Evolutionary conservation across 768 basidiomycete genomes (phyloP), one percentile per base, ranked within the genome.

Genomic region (Tubosaeta sp.): DNA sequence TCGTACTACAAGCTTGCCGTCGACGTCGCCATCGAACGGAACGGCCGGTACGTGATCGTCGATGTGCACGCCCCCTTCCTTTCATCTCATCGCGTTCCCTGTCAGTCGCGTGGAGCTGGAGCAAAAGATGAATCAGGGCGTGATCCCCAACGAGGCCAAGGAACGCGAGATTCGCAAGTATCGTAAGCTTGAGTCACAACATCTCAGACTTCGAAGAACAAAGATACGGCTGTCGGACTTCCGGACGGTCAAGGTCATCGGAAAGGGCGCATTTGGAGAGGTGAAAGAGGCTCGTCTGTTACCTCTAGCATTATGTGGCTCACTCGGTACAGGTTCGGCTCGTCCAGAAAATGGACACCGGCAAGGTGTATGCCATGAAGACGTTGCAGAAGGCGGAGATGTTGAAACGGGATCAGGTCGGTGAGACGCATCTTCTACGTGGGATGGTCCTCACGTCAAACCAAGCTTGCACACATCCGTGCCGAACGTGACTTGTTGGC

Each of bases 291-390:
- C 12, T 26, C 34, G 11, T 42, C 14, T 41, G 17, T 22, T 16
- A 22, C 32, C 12, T 27, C 1, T 32, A 19, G 13, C 32, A 32
- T 12, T 43, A 50, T 26, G 47, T 59, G 35, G 59, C 45, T 12
- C 50, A 46, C 45, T 49, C 49, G 22, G 17, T 13, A 31, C 51
- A 93, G 91, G 94, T 97, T 33, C 84, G 95, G 51, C 76, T 99
- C 39, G 94, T 97, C 39, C 95, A 99, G 71, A 99, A 99, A 73
- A 82, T 86, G 49, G 95, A 98, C 66, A 97, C 95, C 2, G 93
- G 89, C 48, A 95, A 94, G 75, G 95, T 99, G 42, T 99, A 97
- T 68, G 95, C 95, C 33, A 98, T 99, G 95, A 99, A 99, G 80
- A 97, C 94, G 58, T 71, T 99, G 66, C 86, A 91, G 72, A 99